These are phyloP conservation scores for Boletus pseudopeckii DNA, from an alignment of 768 basidiomycete genomes.

Conservation along the genomic window DNA sequence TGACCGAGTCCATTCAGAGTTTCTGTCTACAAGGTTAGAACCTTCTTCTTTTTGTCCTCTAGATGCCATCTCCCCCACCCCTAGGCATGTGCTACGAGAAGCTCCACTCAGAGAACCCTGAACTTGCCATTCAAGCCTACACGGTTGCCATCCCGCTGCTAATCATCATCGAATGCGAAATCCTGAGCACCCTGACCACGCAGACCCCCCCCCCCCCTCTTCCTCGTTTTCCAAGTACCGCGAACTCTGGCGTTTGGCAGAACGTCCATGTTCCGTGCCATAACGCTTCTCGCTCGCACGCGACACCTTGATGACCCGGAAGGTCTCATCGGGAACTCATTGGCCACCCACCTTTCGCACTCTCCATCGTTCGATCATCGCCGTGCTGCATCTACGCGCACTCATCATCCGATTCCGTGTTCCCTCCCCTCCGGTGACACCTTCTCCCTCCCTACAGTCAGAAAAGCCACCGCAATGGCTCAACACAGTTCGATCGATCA, in stretches of 20 bases:
- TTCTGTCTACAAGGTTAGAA: conserved; percentile 71
- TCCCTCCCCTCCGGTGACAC: conserved; percentile 11
- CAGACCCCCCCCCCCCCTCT: conserved; percentile 24
- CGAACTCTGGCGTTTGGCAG: conserved; percentile 85
- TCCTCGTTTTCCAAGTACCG: conserved; percentile 64
- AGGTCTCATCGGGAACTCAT: conserved; percentile 53
- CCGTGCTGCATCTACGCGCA: conserved; percentile 70
- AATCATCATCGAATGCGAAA: conserved; percentile 44
- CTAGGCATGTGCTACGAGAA: conserved; percentile 77
- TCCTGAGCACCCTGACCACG: conserved; percentile 33
- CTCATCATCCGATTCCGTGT: conserved; percentile 51
- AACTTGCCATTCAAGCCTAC: conserved; percentile 57
- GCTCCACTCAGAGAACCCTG: conserved; percentile 41
- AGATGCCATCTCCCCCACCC: neutral
- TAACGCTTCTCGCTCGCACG: conserved; percentile 57
- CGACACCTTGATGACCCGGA: conserved; percentile 34
- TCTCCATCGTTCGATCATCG: conserved; percentile 66
- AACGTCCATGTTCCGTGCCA: conserved; percentile 73
- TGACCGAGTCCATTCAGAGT: conserved; percentile 71
- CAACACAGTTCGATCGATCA: conserved; percentile 58
- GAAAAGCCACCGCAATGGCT: conserved; percentile 53
- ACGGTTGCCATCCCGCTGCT: conserved; percentile 54
- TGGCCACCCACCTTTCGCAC: conserved; percentile 84
- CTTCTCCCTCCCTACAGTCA: conserved; percentile 19
- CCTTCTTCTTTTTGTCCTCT: neutral